Evolutionary conservation across 2,329 filamentous ascomycete genomes (phyloP), one percentile per base, ranked within the genome.

Genomic region (Raffaelea albimanens): DNA sequence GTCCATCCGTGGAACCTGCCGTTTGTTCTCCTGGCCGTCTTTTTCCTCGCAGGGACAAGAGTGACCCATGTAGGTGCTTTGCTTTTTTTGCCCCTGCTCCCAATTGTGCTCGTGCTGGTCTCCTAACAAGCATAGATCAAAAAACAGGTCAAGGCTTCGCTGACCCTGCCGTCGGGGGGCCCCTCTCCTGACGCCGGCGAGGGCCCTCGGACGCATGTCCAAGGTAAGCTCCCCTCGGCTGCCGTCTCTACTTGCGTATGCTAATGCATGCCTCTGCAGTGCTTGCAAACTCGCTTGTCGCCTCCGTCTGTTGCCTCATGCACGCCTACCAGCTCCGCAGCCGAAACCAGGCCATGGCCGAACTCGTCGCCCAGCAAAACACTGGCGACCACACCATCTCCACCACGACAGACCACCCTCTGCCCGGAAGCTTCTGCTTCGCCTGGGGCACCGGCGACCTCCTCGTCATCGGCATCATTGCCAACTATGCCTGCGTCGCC

Each of bases 1-100:
- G 68, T 90, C n/a, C 90, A 97, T 64, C 91, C 91, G 3, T 96
- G 88, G 83, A 87, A 86, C 51, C 71, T 90, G n/a, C 90, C 88
- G n/a, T 94, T 96, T 67, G 77, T 77, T 23, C 73, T 96, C 11
- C 73, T 97, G 2, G 76, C 78, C 44, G 77, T 89, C 33, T 97
- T 97, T 70, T 97, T 95, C 65, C 69, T 95, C 3, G 80, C 85
- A 4, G 93, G 89, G 2, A 95, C 85, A 1, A 72, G 81, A 45
- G 89, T 83, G 1, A 96, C 91, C 1, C 40, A 44, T 23, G 45
- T 46, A 23, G 10, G 22, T 29, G 2, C 11, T 0, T 9, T 18
- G n/a, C 14, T 40, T 21, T 50, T 52, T 52, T 23, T 38, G 8
- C 34, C 34, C 34, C 34, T 16, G 9, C 0, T 9, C 18, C 33